Base-by-base conservation (phyloP, 192 early-diverging fungal genomes). In the Gonapodya prolifera region DNA sequence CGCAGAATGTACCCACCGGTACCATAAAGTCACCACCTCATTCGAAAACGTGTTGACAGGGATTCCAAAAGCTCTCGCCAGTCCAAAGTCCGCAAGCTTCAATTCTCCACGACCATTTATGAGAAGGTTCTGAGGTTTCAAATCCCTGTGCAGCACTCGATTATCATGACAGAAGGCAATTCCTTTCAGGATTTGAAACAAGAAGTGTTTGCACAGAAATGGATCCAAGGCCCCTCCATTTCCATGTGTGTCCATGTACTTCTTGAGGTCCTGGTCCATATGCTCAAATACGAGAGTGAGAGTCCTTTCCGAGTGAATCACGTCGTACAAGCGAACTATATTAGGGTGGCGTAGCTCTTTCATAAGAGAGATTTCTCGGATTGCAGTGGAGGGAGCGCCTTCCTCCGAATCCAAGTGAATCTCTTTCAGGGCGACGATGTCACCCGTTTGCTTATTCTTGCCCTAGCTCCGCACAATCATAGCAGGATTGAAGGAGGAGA, bases 11-110 rank as follows among this genome's bases (percentile, higher is more conserved):
- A 61, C 45, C 23, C 32, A 73, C 71, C 97, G 90, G 80, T 99
- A 99, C 97, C 97, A 99, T 35, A 99, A 87, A 13, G 97, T 99
- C 34, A 99, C 97, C 29, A 99, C 97, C 83, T 99, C 97, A 83
- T 98, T 96, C 30, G 95, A 96, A 80, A 96, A 98, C 31, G 96
- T 96, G 81, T 95, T 92, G 76, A 94, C 92, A 16, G 93, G 92
- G 77, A 94, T 92, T 28, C 93, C 93, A 83, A 92, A 91, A 1
- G 91, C 91, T 78, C 92, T 87, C 13, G 92, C 92, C 34, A 94
- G 84, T n/a, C 92, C 92, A 83, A 94, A 93, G 84, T 92, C 89
- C 78, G 91, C 95, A 80, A 94, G 80, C 85, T 96, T 92, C 69
- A 94, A 85, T 77, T 93, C 91, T 35, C 91, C 92, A 36, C 87